Evolutionary conservation across 2,329 filamentous ascomycete genomes (phyloP), one percentile per base, ranked within the genome.

Genomic region (Lomentospora prolificans): DNA sequence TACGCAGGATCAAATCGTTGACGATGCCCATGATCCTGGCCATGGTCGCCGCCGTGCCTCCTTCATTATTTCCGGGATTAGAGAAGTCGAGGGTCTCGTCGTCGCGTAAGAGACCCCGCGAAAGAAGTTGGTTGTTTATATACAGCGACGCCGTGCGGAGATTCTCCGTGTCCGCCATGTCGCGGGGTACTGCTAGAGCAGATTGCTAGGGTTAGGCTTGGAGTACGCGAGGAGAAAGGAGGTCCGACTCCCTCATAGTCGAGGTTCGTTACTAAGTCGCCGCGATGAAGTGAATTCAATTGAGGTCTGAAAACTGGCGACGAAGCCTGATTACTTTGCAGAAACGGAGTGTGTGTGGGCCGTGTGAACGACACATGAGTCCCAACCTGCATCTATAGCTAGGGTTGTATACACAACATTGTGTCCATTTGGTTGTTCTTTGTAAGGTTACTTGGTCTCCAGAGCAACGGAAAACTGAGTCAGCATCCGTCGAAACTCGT

Each of bases 1-100:
- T 83, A 61, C 91, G 82, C 58, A 96, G 69, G 58, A 99, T 89
- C 62, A 99, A 72, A 67, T 99, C 94, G 70, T 99, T 96, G 51
- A 99, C 84, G 24, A 99, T 79, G 66, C 92, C 88, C 72, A 99
- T 96, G 63, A 97, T 85, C 61, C 84, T 82, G 19, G 87, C 86
- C 84, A 94, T 92, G 17, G 87, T 88, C 53, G 79, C 81, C 24
- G 69, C 66, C 44, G 76, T 79, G 17, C 80, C 81, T 17, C 78
- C 78, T 60, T 85, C 81, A 58, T 77, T 79, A 60, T 81, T 76
- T 55, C 81, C 81, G 7, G 88, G 86, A 59, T 82, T 75, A 58
- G 87, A 84, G 68, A 99, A 99, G 69, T 96, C 86, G 70, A 99
- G 88, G 44, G 74, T 75, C 63, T 86, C 82, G 61, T 86, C 83